Base-by-base conservation (phyloP, 2,329 filamentous ascomycete genomes). In the Orbilia brochopaga region DNA sequence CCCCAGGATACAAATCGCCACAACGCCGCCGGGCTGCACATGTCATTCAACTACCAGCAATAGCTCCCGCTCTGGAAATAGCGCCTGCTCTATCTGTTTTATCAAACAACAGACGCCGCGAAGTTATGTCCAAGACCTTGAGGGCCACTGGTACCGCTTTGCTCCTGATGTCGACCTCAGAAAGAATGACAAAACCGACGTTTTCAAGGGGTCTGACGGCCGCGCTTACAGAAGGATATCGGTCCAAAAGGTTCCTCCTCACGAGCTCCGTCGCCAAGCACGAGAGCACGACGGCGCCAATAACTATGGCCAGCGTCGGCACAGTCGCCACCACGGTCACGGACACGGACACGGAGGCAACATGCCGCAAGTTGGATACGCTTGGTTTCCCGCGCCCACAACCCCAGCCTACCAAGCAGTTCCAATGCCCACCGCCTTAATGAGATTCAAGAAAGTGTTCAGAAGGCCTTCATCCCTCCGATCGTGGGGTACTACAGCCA, bases 121-220 rank as follows among this genome's bases (percentile, higher is more conserved):
- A 23, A 72, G 56, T 19, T 72, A 59, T 15, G 67, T 72, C 17
- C 67, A 64, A 24, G 59, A 64, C n/a, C 48, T 56, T 17, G 40
- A 54, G 4, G 67, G 67, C 7, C 60, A 64, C 13, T 65, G 61
- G 48, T 72, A 72, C 21, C 57, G 48, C 15, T 44, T 42, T 30
- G 67, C 60, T 21, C 59, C 67, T n/a, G 67, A 63, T 1, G 32
- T 65, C 21, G 51, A 72, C 27, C 19, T 70, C n/a, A 46, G 63
- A 21, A 63, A 54, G 17, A 63, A 63, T 37, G 35, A 58, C 19
- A 64, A 50, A 23, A 44, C 58, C 4, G 65, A 70, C 50, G 55
- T 70, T 19, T 70, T 63, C 37, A 70, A 40, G 24, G 65, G 65
- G n/a, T 70, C 65, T 17, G 65, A 70, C n/a, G 65, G 59, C n/a